Conservation (phyloP, 108 stramenopile species). For the Cylindrotheca fusiformis region DNA sequence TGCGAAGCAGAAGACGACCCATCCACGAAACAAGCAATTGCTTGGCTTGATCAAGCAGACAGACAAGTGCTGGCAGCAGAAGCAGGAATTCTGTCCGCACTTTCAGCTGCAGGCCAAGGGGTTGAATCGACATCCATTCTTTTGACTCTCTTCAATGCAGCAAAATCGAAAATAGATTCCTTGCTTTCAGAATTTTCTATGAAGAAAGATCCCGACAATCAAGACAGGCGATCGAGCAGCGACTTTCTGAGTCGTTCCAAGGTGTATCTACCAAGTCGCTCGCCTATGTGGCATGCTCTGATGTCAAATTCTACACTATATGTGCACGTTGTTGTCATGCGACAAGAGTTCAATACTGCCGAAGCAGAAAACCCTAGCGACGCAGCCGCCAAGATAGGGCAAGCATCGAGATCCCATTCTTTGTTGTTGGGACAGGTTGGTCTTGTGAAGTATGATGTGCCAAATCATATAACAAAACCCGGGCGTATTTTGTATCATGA, state of each 20-base stretch:
- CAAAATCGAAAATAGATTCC: conserved; percentile 15
- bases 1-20: conserved; percentile 15
- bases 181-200: conserved; percentile 5
- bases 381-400: conserved; percentile 9
- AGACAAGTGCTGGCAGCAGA: conserved; percentile 45
- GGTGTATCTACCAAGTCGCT: conserved; percentile 43
- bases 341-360: conserved; percentile 24
- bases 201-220: conserved; percentile 18
- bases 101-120: conserved; percentile 80
- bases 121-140: conserved; percentile 80
- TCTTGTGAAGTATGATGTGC: conserved; percentile 72
- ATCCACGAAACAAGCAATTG: conserved; percentile 50
- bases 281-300: conserved; percentile 63
- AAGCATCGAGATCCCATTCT: conserved; percentile 33
- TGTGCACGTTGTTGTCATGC: conserved; percentile 62
- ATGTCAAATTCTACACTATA: conserved; percentile 64
- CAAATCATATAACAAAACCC: conserved; percentile 66
- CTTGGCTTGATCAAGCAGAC: conserved; percentile 68
- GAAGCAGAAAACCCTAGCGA: conserved; percentile 12
- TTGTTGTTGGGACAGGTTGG: conserved; percentile 65
- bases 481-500: conserved; percentile 64
- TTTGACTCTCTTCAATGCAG: conserved; percentile 54
- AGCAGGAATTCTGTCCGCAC: conserved; percentile 69
- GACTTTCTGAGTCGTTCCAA: conserved; percentile 34
- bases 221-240: neutral